These are phyloP conservation scores for Lepidium didymum DNA, from an alignment of 345 rosid species.

Conservation along the genomic window DNA sequence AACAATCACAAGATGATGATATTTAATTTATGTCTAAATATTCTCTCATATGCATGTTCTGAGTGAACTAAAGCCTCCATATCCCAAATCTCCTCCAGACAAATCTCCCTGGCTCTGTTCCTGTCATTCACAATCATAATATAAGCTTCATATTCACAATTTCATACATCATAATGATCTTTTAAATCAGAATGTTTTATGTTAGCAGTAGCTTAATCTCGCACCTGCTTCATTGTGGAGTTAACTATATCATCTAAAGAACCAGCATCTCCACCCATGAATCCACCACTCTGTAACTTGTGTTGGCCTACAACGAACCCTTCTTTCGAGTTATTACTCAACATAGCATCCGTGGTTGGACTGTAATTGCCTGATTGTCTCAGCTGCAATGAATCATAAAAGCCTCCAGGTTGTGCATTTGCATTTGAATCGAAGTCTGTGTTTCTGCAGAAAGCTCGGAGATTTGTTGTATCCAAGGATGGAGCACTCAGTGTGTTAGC, in stretches of 20 bases:
- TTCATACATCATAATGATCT: neutral
- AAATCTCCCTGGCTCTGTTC: slow-evolving; percentile 37
- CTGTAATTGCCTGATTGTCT: slow-evolving; percentile 32
- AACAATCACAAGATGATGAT: slow-evolving; percentile 18
- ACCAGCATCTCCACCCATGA: slow-evolving; percentile 39
- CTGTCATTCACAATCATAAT: slow-evolving; percentile 23
- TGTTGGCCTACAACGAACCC: slow-evolving; percentile 41
- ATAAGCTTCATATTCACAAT: neutral
- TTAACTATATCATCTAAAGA: slow-evolving; percentile 61
- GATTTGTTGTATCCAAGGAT: slow-evolving; percentile 36
- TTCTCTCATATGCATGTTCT: slow-evolving; percentile 39
- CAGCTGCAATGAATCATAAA: slow-evolving; percentile 29
- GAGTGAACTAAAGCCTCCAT: slow-evolving; percentile 35
- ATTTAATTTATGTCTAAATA: neutral
- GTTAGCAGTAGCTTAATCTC: neutral
- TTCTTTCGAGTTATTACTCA: slow-evolving; percentile 31
- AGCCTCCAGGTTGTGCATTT: slow-evolving; percentile 27
- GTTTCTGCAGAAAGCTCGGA: slow-evolving; percentile 29
- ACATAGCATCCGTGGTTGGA: slow-evolving; percentile 31
- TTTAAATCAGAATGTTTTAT: slow-evolving; percentile 7
- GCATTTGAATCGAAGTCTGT: slow-evolving; percentile 33
- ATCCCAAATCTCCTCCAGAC: slow-evolving; percentile 41
- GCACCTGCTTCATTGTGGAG: slow-evolving; percentile 55
- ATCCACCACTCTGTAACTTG: slow-evolving; percentile 42
- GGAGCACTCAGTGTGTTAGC: slow-evolving; percentile 24